Evolutionary conservation across 2,329 filamentous ascomycete species (phyloP).

Genomic region (Pseudohalonectria lignicola): DNA sequence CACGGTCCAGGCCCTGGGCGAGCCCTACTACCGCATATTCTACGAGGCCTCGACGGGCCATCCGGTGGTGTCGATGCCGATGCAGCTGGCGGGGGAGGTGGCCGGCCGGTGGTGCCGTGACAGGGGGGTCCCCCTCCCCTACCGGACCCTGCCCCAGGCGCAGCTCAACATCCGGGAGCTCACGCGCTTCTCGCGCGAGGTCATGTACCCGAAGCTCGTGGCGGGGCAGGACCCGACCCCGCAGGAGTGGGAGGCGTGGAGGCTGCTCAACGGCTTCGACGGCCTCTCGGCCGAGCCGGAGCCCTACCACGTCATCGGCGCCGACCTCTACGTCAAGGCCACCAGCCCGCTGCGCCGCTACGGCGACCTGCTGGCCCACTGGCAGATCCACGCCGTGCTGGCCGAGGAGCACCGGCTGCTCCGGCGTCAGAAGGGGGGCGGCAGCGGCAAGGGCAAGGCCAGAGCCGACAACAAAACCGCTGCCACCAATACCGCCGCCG

Average conservation of each 20-base stretch:
- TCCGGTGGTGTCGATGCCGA: conserved; percentile 34
- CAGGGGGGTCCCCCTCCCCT: conserved; percentile 48
- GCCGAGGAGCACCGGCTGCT: conserved; percentile 26
- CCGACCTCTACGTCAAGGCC: conserved; percentile 50
- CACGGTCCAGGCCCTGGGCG: conserved; percentile 25
- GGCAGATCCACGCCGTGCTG: conserved; percentile 53
- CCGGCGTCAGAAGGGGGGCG: conserved; percentile 14
- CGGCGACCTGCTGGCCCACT: conserved; percentile 51
- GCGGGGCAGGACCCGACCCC: conserved; percentile 20
- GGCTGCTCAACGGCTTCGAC: conserved; percentile 34
- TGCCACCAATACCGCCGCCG: no score
- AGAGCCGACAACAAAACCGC: background rate
- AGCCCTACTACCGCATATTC: conserved; percentile 37
- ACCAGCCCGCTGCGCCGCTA: conserved; percentile 58
- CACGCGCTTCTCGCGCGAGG: conserved; percentile 22
- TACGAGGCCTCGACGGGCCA: conserved; percentile 18
- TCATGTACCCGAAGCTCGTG: conserved; percentile 26
- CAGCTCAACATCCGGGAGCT: conserved; percentile 23
- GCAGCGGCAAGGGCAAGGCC: background rate
- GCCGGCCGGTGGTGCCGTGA: conserved; percentile 49
- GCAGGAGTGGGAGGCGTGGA: conserved; percentile 18
- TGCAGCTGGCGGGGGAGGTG: conserved; percentile 52
- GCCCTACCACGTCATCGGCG: conserved; percentile 45
- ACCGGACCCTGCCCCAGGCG: conserved; percentile 36
- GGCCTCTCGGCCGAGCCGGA: conserved; percentile 40